phyloP scores from a whole-genome alignment of 441 rosid genomes.

The Cnidoscolus chayamansa region DNA sequence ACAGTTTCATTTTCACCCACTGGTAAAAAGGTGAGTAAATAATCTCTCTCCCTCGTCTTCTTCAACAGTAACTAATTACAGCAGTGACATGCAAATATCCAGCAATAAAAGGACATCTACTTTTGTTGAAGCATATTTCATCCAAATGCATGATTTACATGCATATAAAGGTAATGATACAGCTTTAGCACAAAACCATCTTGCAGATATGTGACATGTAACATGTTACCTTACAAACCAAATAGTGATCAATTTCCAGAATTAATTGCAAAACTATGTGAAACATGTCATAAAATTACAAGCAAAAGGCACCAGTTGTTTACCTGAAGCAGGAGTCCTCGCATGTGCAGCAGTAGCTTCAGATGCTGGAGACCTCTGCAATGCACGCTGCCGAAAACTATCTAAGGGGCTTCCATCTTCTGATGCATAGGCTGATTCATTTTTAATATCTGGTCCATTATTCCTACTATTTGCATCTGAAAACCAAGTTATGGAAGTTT shows the following conservation, averaged over 20 bases:
- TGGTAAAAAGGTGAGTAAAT: too few species aligned
- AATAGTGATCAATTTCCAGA: neutral
- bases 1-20: neutral
- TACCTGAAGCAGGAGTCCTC: conserved; percentile 63
- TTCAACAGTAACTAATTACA: neutral
- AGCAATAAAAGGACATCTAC: neutral
- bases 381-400: conserved; percentile 43
- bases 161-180: too few species aligned
- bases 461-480: conserved; percentile 59
- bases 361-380: conserved; percentile 73
- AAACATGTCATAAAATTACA: conserved; percentile 2
- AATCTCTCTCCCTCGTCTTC: neutral
- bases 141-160: too few species aligned
- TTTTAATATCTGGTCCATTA: conserved; percentile 58
- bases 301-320: conserved; percentile 10
- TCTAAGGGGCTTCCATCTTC: conserved; percentile 69
- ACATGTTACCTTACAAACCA: neutral
- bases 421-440: conserved; percentile 53
- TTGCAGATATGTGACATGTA: neutral
- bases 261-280: conserved; percentile 6
- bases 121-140: neutral
- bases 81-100: neutral
- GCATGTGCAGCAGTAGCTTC: conserved; percentile 40
- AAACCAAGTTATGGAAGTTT: conserved; percentile 68
- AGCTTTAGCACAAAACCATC: neutral